phyloP scores from a whole-genome alignment of 2,329 filamentous ascomycete species.

The Ramularia endophylla region DNA sequence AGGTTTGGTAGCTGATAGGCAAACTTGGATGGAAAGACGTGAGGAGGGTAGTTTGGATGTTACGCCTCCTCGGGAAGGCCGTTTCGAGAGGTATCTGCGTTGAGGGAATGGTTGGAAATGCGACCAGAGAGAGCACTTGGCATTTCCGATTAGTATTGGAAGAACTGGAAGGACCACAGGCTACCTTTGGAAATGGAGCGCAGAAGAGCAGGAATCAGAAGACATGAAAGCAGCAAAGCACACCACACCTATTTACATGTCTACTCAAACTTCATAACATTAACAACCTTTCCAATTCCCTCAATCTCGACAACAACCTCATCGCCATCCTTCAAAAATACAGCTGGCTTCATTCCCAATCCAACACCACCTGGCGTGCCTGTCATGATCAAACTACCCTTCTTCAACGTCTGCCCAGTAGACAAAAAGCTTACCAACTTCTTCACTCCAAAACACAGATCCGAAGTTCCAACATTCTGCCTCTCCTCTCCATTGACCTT shows the following conservation, averaged over 20 bases:
- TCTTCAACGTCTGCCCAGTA: slow-evolving; percentile 39
- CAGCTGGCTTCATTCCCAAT: slow-evolving; percentile 28
- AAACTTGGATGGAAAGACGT: slow-evolving; percentile 17
- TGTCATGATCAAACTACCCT: slow-evolving; percentile 47
- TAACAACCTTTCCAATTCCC: slow-evolving; percentile 30
- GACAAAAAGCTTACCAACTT: slow-evolving; percentile 31
- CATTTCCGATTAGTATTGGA: too few relatives aligned
- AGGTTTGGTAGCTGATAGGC: slow-evolving; percentile 22
- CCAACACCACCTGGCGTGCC: slow-evolving; percentile 41
- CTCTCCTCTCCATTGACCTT: slow-evolving; percentile 46
- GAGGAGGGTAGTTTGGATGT: slow-evolving; percentile 21
- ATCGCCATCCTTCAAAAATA: slow-evolving; percentile 30
- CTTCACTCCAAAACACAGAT: slow-evolving; percentile 43
- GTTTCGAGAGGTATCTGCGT: slow-evolving; percentile 26
- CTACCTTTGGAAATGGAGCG: not conserved
- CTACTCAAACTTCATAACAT: slow-evolving; percentile 30
- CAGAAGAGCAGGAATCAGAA: not conserved
- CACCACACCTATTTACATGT: too few relatives aligned
- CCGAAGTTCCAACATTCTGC: slow-evolving; percentile 36
- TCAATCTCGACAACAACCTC: slow-evolving; percentile 31
- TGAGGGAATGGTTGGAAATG: slow-evolving; percentile 3
- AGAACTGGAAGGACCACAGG: too few relatives aligned
- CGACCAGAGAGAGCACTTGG: too few relatives aligned
- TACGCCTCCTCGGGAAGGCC: slow-evolving; percentile 28
- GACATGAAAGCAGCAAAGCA: too few relatives aligned